Conservation (phyloP, 2,329 filamentous ascomycete genomes). For the Epichloe aotearoae region DNA sequence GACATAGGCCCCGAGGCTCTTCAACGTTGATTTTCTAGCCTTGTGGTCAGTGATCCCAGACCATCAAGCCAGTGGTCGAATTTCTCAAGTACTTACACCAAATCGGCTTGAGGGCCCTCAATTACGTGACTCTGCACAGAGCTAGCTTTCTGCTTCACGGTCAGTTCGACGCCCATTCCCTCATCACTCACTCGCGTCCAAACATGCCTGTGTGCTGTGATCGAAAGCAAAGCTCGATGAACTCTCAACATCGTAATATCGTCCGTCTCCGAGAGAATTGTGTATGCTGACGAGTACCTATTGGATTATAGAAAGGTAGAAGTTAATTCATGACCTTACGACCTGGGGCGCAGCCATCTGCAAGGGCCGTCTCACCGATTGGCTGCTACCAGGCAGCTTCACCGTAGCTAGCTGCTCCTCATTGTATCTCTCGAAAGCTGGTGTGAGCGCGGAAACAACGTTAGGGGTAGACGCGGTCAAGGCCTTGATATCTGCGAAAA, state of each 20-base stretch:
- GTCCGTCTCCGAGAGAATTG: slow-evolving; percentile 65
- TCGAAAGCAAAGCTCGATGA: slow-evolving; percentile 83
- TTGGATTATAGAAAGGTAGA: neutral
- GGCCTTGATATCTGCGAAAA: slow-evolving; percentile 66
- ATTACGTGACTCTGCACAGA: slow-evolving; percentile 64
- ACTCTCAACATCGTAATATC: slow-evolving; percentile 85
- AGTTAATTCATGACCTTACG: neutral
- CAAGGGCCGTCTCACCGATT: slow-evolving; percentile 26
- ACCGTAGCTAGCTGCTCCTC: slow-evolving; percentile 84
- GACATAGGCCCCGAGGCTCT: slow-evolving; percentile 62
- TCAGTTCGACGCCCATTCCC: neutral
- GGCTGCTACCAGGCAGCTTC: slow-evolving; percentile 77
- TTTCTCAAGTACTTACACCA: slow-evolving; percentile 53
- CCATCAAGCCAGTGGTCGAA: neutral
- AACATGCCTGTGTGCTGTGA: slow-evolving; percentile 58
- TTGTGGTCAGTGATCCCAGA: neutral
- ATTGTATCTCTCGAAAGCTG: slow-evolving; percentile 89
- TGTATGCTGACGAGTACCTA: slow-evolving; percentile 76
- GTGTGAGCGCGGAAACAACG: slow-evolving; percentile 58
- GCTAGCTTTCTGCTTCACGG: slow-evolving; percentile 55
- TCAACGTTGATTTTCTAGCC: slow-evolving; percentile 66
- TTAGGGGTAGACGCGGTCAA: slow-evolving; percentile 58
- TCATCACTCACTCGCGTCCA: neutral
- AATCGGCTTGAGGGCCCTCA: slow-evolving; percentile 62
- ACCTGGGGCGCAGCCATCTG: too few relatives aligned